phyloP scores from a whole-genome alignment of 2,329 filamentous ascomycete genomes.

The Leptographium flavum region DNA sequence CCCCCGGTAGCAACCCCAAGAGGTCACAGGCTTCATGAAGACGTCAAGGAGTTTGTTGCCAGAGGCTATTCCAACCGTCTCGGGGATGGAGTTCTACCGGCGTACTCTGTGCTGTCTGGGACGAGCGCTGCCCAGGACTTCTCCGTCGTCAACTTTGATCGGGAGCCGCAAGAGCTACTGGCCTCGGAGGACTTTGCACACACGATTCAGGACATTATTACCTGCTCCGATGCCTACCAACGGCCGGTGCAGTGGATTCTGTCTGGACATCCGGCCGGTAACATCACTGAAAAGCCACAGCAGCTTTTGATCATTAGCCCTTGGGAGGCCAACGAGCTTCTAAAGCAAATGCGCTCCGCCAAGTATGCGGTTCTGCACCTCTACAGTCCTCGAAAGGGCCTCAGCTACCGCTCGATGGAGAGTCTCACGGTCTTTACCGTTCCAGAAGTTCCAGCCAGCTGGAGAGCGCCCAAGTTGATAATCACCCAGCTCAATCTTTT shows the following conservation, averaged over 20 bases:
- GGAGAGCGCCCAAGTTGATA: neutral
- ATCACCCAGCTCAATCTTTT: neutral
- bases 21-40: slow-evolving; percentile 26
- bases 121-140: neutral
- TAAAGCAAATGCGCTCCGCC: neutral
- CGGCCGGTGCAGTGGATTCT: neutral
- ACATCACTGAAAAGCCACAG: no score
- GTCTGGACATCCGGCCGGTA: neutral
- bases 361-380: neutral
- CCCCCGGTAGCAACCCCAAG: slow-evolving; percentile 25
- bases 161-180: slow-evolving; percentile 25
- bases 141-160: neutral
- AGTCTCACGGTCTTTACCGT: neutral
- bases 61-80: slow-evolving; percentile 19
- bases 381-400: neutral
- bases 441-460: neutral
- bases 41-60: slow-evolving; percentile 25
- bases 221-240: neutral
- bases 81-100: neutral
- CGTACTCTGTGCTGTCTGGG: neutral
- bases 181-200: slow-evolving; percentile 35
- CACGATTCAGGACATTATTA: slow-evolving; percentile 17
- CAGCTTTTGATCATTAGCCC: neutral
- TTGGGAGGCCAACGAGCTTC: neutral
- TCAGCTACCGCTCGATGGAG: neutral